These are phyloP conservation scores for Cercospora sp. DNA, from an alignment of 2,329 filamentous ascomycete genomes.

Conservation along the genomic window DNA sequence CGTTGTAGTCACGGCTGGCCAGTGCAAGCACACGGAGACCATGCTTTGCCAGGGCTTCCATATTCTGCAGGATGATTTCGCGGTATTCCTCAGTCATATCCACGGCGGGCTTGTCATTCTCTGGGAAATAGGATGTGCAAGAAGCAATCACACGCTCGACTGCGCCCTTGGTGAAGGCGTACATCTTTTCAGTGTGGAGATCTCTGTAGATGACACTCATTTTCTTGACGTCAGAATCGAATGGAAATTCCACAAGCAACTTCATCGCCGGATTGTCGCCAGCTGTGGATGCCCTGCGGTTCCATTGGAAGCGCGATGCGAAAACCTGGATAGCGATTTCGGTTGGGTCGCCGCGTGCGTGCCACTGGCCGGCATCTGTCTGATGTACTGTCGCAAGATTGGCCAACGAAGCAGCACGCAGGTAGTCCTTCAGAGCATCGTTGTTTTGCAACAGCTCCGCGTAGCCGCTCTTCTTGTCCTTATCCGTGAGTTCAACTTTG, in stretches of 20 bases:
- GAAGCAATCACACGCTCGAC: slow-evolving; percentile 67
- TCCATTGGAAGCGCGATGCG: slow-evolving; percentile 60
- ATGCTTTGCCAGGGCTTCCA: slow-evolving; percentile 65
- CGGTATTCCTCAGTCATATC: slow-evolving; percentile 58
- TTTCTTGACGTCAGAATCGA: slow-evolving; percentile 73
- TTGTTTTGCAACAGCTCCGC: slow-evolving; percentile 48
- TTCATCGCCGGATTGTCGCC: slow-evolving; percentile 49
- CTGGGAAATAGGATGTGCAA: slow-evolving; percentile 51
- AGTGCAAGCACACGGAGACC: slow-evolving; percentile 66
- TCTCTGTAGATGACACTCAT: slow-evolving; percentile 72
- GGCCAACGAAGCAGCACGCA: slow-evolving; percentile 64
- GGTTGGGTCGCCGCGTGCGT: slow-evolving; percentile 66
- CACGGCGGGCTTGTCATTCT: slow-evolving; percentile 39
- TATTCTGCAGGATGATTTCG: slow-evolving; percentile 62
- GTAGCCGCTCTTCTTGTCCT: slow-evolving; percentile 24
- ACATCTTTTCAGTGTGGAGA: slow-evolving; percentile 52
- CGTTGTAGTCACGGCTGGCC: slow-evolving; percentile 52
- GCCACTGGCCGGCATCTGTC: slow-evolving; percentile 59
- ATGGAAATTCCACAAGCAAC: slow-evolving; percentile 68
- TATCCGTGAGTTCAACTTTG: slow-evolving; percentile 24
- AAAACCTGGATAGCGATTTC: slow-evolving; percentile 77
- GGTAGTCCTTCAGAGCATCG: slow-evolving; percentile 49
- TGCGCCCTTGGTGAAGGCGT: slow-evolving; percentile 65
- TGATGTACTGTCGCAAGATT: slow-evolving; percentile 65
- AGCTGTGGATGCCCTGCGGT: slow-evolving; percentile 31